Evolutionary conservation across 2,329 filamentous ascomycete species (phyloP), one percentile per base, ranked within the genome.

Genomic region (Whalleya microplaca): DNA sequence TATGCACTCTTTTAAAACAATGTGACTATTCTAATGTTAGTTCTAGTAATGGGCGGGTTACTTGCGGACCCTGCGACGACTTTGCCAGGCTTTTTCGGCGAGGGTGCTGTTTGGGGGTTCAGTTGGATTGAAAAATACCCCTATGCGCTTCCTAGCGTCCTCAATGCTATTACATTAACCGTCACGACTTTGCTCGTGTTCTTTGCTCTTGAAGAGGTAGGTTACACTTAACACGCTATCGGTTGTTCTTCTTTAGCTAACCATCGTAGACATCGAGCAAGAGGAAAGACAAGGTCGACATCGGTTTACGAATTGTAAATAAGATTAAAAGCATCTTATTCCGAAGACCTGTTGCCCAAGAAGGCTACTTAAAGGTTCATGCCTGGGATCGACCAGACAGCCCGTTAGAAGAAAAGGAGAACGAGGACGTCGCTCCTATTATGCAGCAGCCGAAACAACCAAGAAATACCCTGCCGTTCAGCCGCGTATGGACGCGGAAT

Each of bases 81-180:
- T 9, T 84, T 90, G 66, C 88, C 88, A 0, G 71, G 72, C 0
- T 51, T 89, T 0, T 91, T 92, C 66, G 87, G 85, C 0, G 79
- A 83, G 2, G 80, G 78, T 0, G 84, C 84, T 0, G 59, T 78
- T 0, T 69, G 89, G 45, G 86, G 85, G 0, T 85, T 86, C 1
- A 73, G 78, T 59, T 90, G 88, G 85, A 84, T 89, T 78, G 76
- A 74, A 19, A 73, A 75, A 48, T 91, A 85, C 72, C 88, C 88
- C 0, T 91, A 88, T 72, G 86, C 86, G 1, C 73, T 91, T 41
- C 89, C 89, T 0, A 90, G 89, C 65, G 71, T 91, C 0, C 75
- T 90, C 48, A 90, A 85, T 65, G 85, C 84, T 1, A 58, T 80
- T 0, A 85, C 88, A 54, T 79, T 91, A 10, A 70, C 83, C 2